These are phyloP conservation scores for Prunus yedoensis DNA, from an alignment of 331 rosid genomes.

Conservation along the genomic window DNA sequence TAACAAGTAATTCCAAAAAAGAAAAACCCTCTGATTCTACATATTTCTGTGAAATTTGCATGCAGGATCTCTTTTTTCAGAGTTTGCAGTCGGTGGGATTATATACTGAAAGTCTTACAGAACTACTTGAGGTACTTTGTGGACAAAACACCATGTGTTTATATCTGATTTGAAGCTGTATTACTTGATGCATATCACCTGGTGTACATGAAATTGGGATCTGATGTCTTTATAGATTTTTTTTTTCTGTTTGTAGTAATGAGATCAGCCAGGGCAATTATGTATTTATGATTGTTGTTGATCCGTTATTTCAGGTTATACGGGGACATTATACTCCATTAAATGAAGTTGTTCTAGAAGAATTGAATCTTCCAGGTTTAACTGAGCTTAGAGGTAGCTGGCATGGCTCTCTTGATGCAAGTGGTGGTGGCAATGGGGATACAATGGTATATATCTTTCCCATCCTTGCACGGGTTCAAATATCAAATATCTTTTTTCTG, in stretches of 20 bases:
- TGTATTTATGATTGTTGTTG: slow-evolving; percentile 2
- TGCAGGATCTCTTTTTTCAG: no score
- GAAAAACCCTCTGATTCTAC: no score
- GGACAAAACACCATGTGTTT: slow-evolving; percentile 13
- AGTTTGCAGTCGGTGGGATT: no score
- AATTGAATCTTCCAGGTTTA: slow-evolving; percentile 74
- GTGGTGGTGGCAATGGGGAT: slow-evolving; percentile 98
- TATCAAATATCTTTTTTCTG: slow-evolving; percentile 3
- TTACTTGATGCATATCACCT: slow-evolving; percentile 15
- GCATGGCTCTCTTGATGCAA: slow-evolving; percentile 91
- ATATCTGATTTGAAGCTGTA: slow-evolving; percentile 21
- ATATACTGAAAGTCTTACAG: slow-evolving; percentile 47
- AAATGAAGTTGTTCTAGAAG: slow-evolving; percentile 65
- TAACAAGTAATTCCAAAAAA: no score
- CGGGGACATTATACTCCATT: slow-evolving; percentile 50
- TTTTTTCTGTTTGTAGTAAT: neutral
- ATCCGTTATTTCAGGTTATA: slow-evolving; percentile 54
- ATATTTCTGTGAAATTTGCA: no score
- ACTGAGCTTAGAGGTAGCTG: slow-evolving; percentile 84
- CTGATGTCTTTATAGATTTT: neutral
- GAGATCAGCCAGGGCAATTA: neutral
- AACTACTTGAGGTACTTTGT: slow-evolving; percentile 71
- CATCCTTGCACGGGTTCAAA: slow-evolving; percentile 19
- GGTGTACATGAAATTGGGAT: neutral
- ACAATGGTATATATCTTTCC: slow-evolving; percentile 59